Evolutionary conservation across 192 early-diverging fungal genomes (phyloP), one percentile per base, ranked within the genome.

Genomic region (Gryganskiella cystojenkinii): DNA sequence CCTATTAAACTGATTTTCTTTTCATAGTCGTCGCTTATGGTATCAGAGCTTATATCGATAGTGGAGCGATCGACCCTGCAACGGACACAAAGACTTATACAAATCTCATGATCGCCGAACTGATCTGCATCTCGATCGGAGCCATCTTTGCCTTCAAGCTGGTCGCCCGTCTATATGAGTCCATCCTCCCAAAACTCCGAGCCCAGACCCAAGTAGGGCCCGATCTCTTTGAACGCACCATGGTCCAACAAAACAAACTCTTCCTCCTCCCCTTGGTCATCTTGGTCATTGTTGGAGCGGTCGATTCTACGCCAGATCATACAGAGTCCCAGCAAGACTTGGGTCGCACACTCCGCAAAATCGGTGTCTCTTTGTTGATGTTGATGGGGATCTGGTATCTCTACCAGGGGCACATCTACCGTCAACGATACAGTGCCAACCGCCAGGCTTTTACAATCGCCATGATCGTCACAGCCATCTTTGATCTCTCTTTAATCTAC

Each of bases 41-140:
- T 6, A 56, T 66, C 40, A 50, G 64, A 28, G 51, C 64, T 28
- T 54, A 66, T 19, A 15, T 66, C 25, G 53, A 66, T 33, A 22
- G 37, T 3, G 30, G 43, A 8, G 37, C 52, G 2, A 45, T 43
- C 25, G 2, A 0, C 3, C 8, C 35, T 25, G 19, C 60, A 3
- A 37, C 25, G 25, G 19, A 17, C 8, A 24, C n/a, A n/a, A n/a
- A n/a, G 8, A 56, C 25, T 2, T 56, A 45, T 30, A 20, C 40
- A 5, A 46, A 56, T 28, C 42, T 66, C 1, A 7, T 15, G 28
- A 56, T 56, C n/a, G 15, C 43, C 1, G 53, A 56, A n/a, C 6
- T 56, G 8, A 24, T 50, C 47, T 50, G 15, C 5, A 17, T 50
- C 47, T 50, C 47, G 5, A 50, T 50, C 19, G 47, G 47, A 13